phyloP scores from a whole-genome alignment of 257 asterid genomes.

The Cordia subcordata region DNA sequence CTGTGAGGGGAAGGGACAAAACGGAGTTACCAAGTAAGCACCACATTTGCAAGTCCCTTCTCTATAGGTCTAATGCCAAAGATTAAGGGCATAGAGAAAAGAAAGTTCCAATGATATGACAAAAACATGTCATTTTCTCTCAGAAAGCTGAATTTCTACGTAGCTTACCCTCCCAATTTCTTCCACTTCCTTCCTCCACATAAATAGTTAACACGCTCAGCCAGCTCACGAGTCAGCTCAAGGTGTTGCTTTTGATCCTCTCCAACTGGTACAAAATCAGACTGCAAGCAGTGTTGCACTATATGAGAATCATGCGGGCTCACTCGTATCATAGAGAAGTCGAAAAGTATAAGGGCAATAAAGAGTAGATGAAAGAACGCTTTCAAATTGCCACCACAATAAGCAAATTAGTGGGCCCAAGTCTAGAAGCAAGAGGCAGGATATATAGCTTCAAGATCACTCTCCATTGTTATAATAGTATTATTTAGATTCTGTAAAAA shows the following conservation, averaged over 20 bases:
- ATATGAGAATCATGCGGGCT: constrained; percentile 32
- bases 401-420: too few species aligned
- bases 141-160: neutral
- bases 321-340: constrained; percentile 19
- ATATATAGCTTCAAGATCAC: too few species aligned
- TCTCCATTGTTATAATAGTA: too few species aligned
- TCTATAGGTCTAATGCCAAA: constrained; percentile 18
- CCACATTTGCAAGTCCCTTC: neutral
- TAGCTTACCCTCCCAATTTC: constrained; percentile 91
- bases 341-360: neutral
- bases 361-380: neutral
- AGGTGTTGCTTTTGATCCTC: constrained; percentile 98
- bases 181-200: constrained; percentile 98
- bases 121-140: neutral
- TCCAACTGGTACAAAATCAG: constrained; percentile 97
- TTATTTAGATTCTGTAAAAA: too few species aligned
- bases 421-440: too few species aligned
- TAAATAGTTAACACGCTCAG: constrained; percentile 79
- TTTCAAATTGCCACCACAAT: too few species aligned
- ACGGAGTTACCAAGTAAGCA: constrained; percentile 30
- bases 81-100: constrained; percentile 5
- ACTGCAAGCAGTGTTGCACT: constrained; percentile 55
- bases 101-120: neutral
- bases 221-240: constrained; percentile 91
- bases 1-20: constrained; percentile 33